Base-by-base conservation (phyloP, 805 yeast species). In the Yarrowia sp. region DNA sequence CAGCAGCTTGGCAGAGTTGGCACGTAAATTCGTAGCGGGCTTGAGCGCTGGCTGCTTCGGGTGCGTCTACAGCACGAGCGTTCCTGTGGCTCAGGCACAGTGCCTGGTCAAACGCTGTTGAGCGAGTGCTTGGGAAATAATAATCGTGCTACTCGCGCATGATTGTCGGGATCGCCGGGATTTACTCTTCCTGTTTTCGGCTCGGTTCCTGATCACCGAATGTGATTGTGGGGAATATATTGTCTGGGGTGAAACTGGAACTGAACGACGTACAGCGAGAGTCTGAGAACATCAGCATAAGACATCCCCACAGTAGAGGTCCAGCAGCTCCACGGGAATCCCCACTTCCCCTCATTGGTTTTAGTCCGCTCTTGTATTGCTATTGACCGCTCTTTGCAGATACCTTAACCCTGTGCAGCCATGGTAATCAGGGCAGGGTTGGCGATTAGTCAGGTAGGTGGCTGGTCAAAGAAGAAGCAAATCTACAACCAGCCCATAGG, bases 201-300 rank as follows among this genome's bases (percentile, higher is more conserved):
- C 58, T 51, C 58, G 43, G 58, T 51, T 51, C 58, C 58, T 51
- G 58, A 51, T 51, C 58, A 14, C 4, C 58, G 58, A 51, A 51
- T 51, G 58, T 51, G 58, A 51, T 36, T 38, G 38, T 35, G 38
- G 10, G 38, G 38, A 11, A 11, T 35, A 11, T 3, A 35, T 7
- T 8, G 38, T 3, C 28, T 22, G 28, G 28, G 28, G 28, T 22
- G 5, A 22, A 22, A 22, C 28, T 3, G 28, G 28, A 22, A 22
- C 28, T 22, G 28, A 22, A 22, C 28, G 28, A 22, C n/a, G n/a
- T n/a, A n/a, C 28, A 22, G 28, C 28, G 28, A 22, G 4, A 3
- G 28, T 22, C 28, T 22, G 28, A n/a, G n/a, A n/a, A 22, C 28
- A 22, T 3, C 28, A 3, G 28, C 4, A 3, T 22, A 22, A 22